Evolutionary conservation across 2,329 filamentous ascomycete genomes (phyloP).

Genomic region (Tolypocladium endophyticum): DNA sequence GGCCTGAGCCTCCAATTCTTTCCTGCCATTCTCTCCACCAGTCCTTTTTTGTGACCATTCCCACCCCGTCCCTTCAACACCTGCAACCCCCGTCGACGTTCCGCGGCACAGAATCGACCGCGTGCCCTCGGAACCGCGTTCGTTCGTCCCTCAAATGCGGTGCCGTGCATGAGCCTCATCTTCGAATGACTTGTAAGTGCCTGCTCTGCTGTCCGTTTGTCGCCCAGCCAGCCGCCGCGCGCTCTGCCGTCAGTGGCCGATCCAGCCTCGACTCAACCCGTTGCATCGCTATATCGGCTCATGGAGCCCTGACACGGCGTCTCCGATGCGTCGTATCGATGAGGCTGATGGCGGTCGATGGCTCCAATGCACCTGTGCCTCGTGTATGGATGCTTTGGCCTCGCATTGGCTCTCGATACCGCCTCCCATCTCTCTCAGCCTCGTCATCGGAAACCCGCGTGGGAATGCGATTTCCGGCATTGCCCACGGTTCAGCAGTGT

Average conservation of each 20-base stretch:
- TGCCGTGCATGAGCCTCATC: conserved; percentile 27
- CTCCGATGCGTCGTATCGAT: conserved; percentile 20
- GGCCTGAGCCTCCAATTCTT: conserved; percentile 28
- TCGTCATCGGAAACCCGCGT: conserved; percentile 33
- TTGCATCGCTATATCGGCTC: conserved; percentile 24
- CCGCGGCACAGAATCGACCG: conserved; percentile 9
- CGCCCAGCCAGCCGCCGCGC: conserved; percentile 19
- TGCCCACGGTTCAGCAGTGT: conserved; percentile 15
- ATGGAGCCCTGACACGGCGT: conserved; percentile 11
- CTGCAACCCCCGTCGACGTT: conserved; percentile 15
- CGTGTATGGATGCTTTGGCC: conserved; percentile 8
- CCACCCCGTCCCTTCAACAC: conserved; percentile 21
- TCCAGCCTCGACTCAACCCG: conserved; percentile 21
- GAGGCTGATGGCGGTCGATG: conserved; percentile 22
- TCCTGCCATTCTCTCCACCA: conserved; percentile 24
- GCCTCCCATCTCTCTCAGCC: conserved; percentile 32
- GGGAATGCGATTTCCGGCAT: conserved; percentile 32
- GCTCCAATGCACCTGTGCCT: conserved; percentile 16
- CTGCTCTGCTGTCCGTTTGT: conserved; percentile 14
- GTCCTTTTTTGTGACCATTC: conserved; percentile 24
- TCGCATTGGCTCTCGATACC: conserved; percentile 30
- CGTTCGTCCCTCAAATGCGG: conserved; percentile 12
- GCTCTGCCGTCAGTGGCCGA: conserved; percentile 25
- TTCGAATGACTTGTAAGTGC: conserved; percentile 42
- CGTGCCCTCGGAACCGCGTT: conserved; percentile 12